These are phyloP conservation scores for Penicillium sp. DNA, from an alignment of 2,329 filamentous ascomycete genomes.

Conservation along the genomic window DNA sequence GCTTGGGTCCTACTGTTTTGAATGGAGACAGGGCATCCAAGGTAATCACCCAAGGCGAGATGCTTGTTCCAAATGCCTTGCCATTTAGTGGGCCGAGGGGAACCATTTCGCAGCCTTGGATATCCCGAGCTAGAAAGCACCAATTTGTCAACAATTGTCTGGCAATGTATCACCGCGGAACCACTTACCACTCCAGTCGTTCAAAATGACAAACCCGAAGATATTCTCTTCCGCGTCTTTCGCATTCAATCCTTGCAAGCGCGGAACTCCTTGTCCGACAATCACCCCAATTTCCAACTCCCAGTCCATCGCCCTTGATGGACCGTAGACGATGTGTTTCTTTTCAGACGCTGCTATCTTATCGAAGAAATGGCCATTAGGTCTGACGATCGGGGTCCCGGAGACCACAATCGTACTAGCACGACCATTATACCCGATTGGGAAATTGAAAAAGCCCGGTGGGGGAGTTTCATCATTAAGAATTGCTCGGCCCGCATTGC, in stretches of 20 bases:
- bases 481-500: constrained; percentile 27
- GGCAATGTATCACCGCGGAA: neutral
- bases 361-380: constrained; percentile 41
- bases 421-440: constrained; percentile 56
- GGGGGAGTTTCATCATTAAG: constrained; percentile 26
- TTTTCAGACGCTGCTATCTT: constrained; percentile 13
- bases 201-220: constrained; percentile 62
- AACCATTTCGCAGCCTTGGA: constrained; percentile 62
- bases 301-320: constrained; percentile 37
- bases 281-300: constrained; percentile 49
- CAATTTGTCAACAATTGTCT: neutral
- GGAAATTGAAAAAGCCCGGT: constrained; percentile 50
- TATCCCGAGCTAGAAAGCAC: constrained; percentile 43
- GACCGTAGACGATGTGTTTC: constrained; percentile 22
- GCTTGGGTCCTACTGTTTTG: constrained; percentile 16
- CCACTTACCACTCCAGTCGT: constrained; percentile 55
- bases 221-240: constrained; percentile 59
- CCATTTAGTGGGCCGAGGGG: constrained; percentile 62
- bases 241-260: constrained; percentile 40
- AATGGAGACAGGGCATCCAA: constrained; percentile 56
- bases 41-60: constrained; percentile 64
- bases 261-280: constrained; percentile 43
- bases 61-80: constrained; percentile 61
- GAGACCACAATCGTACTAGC: constrained; percentile 55
- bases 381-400: constrained; percentile 50